These are phyloP conservation scores for Solanum chmielewskii DNA, from an alignment of 257 asterid species.

Conservation along the genomic window DNA sequence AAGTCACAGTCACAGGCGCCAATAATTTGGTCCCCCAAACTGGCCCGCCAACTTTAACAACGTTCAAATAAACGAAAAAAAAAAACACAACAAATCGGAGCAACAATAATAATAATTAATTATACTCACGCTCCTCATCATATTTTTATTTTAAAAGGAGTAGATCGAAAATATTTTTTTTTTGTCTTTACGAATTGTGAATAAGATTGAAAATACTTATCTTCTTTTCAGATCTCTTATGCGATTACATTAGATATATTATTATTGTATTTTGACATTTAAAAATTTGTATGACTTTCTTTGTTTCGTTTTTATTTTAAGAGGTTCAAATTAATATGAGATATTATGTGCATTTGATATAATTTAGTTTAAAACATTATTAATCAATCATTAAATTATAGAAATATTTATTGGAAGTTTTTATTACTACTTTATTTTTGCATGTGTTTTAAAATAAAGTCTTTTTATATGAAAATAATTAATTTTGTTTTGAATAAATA, in stretches of 20 bases:
- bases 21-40: not conserved
- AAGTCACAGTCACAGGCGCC: not conserved
- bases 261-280: not conserved
- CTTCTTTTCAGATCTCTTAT: too few relatives aligned
- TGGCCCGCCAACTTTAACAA: not conserved
- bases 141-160: not conserved
- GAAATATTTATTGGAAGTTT: too few relatives aligned
- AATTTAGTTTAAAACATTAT: too few relatives aligned
- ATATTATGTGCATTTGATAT: too few relatives aligned
- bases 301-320: too few relatives aligned
- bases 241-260: not conserved
- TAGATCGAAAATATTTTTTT: too few relatives aligned
- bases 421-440: too few relatives aligned
- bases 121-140: not conserved
- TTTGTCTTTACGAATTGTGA: accelerated
- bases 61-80: not conserved
- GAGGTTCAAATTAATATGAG: not conserved
- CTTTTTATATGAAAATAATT: not conserved
- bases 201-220: too few relatives aligned
- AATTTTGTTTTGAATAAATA: not conserved
- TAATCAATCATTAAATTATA: too few relatives aligned
- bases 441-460: too few relatives aligned
- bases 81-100: not conserved
- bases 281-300: too few relatives aligned
- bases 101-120: not conserved